Base-by-base conservation (phyloP, 805 yeast genomes). In the Wickerhamomyces bovis region DNA sequence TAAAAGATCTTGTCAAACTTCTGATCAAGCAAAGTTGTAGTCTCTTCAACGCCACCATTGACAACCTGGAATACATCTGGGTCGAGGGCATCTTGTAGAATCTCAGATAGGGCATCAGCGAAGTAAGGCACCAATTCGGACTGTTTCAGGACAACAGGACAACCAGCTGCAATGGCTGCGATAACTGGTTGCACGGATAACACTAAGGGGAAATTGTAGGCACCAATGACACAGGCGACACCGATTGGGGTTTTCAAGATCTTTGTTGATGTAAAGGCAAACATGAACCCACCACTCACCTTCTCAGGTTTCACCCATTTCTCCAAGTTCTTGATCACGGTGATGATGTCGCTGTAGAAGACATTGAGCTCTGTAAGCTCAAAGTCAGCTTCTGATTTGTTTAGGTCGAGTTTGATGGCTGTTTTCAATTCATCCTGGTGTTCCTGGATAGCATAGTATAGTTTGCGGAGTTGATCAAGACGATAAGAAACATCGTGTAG, bases 91-190 rank as follows among this genome's bases (percentile, higher is more conserved):
- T 70, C 59, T 28, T 68, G 61, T 15, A 90, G 64, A 6, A 88
- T 57, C 16, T 71, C 68, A n/a, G 83, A 72, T 33, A 90, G 58
- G n/a, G 75, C 70, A 19, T 60, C 56, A 3, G 89, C 70, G 42
- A 83, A 76, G 52, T 75, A 66, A 0, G 94, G 92, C 2, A 83
- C 78, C 46, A 74, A 61, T 63, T 92, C 97, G 78, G 40, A 65
- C 56, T 52, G 69, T 57, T 54, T 72, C 52, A 47, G 60, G 57
- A 49, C 78, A 23, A 86, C 92, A 15, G 82, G 71, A 63, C 90
- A 89, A 12, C 97, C 97, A 19, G 83, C 86, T 2, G 95, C 88
- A 53, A 92, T 67, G 2, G 96, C 96, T 19, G 88, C 87, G 35
- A 81, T 72, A 21, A 89, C 59, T 0, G 97, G 89, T 28, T 75